Evolutionary conservation across 176 grass and related monocot species (phyloP).

Genomic region (Coix lacrymajobi): DNA sequence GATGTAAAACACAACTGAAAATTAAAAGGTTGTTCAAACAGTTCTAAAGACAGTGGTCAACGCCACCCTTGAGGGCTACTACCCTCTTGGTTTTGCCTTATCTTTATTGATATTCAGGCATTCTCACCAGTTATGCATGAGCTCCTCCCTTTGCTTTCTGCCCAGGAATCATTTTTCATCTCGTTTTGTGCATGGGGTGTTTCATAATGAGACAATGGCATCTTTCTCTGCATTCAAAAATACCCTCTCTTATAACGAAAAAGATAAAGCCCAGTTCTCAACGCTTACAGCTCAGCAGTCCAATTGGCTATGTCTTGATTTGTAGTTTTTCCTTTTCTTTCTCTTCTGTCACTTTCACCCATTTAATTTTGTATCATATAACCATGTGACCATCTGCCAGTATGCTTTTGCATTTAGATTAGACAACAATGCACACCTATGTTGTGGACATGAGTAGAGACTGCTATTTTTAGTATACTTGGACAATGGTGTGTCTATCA

Average conservation of each 20-base stretch:
- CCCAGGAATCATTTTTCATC: constrained; percentile 42
- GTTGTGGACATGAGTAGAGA: constrained; percentile 8
- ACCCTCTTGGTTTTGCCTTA: constrained; percentile 33
- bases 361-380: constrained; percentile 16
- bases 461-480: constrained; percentile 21
- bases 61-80: constrained; percentile 51
- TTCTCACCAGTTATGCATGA: constrained; percentile 36
- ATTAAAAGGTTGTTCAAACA: constrained; percentile 34
- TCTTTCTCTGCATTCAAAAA: constrained; percentile 50
- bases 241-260: constrained; percentile 38
- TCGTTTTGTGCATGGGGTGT: constrained; percentile 35
- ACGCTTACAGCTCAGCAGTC: constrained; percentile 24
- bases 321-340: constrained; percentile 24
- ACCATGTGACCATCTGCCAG: constrained; percentile 1
- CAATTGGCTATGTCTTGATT: constrained; percentile 32
- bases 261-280: constrained; percentile 38
- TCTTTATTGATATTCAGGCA: constrained; percentile 76
- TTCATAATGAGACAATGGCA: constrained; percentile 42
- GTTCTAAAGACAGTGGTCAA: constrained; percentile 73
- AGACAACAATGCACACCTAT: constrained; percentile 23
- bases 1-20: constrained; percentile 37
- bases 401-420: constrained; percentile 30
- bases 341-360: constrained; percentile 11
- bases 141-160: constrained; percentile 33
- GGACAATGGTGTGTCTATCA: constrained; percentile 16